A percentile compares a stretch with the other conserved stretches of the same genome.
phyloP scores from a whole-genome alignment of 2,329 filamentous ascomycete species.

The Sporothrix protearum region DNA sequence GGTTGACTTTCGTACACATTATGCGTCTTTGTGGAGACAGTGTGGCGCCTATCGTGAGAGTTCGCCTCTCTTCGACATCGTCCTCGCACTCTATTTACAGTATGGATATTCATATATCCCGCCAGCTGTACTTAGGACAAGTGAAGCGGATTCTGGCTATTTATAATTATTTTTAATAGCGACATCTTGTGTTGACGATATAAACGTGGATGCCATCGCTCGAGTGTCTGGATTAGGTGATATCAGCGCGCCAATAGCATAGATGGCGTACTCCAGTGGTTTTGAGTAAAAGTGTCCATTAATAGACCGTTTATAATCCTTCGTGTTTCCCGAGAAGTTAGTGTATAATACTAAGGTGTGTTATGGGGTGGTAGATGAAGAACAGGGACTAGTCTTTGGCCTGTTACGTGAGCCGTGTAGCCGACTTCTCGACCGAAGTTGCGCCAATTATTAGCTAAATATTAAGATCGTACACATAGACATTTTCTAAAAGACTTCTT shows the following conservation, averaged over 20 bases:
- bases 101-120: conserved; percentile 38
- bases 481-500: conserved; percentile 32
- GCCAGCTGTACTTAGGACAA: not conserved
- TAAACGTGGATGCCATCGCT: no score
- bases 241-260: no score
- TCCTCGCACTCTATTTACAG: conserved; percentile 52
- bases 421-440: conserved; percentile 35
- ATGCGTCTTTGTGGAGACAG: conserved; percentile 40
- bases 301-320: no score
- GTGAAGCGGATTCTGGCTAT: not conserved
- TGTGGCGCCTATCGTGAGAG: conserved; percentile 36
- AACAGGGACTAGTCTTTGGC: conserved; percentile 31
- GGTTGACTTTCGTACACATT: conserved; percentile 39
- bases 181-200: no score
- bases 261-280: no score
- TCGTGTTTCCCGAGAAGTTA: no score
- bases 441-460: conserved; percentile 35
- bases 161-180: no score
- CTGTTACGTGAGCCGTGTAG: conserved; percentile 35
- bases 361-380: conserved; percentile 37
- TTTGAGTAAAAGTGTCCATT: no score
- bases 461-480: conserved; percentile 37
- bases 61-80: conserved; percentile 50
- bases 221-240: no score
- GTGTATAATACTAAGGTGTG: no score